Percentiles rank a stretch among this genome's conserved stretches.
Evolutionary conservation across 768 basidiomycete species (phyloP).

Genomic region (Collybiopsis confluens): DNA sequence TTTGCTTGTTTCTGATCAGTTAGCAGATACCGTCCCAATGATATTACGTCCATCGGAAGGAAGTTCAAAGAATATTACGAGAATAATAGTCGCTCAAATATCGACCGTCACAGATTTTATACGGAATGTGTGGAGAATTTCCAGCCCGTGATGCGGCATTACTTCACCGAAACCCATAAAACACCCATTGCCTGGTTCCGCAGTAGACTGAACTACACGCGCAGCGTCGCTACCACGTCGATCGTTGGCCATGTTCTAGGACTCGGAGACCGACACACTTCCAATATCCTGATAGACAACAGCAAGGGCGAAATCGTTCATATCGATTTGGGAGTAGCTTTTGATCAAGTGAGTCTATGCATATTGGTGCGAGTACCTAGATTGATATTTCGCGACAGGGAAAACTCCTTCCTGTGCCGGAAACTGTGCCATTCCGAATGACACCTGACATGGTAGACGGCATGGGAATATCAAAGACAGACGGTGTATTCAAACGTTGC

Average conservation of each 20-base stretch:
- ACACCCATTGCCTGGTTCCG: constrained; percentile 88
- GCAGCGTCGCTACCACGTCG: constrained; percentile 90
- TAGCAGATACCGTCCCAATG: constrained; percentile 51
- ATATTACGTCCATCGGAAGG: constrained; percentile 29
- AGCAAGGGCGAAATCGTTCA: constrained; percentile 84
- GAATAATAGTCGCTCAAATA: constrained; percentile 13
- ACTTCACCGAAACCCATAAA: constrained; percentile 88
- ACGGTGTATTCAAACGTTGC: constrained; percentile 93
- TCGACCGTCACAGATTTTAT: constrained; percentile 24
- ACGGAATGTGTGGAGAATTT: constrained; percentile 39
- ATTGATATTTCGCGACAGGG: constrained; percentile 51
- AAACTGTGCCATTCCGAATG: constrained; percentile 91
- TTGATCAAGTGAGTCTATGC: constrained; percentile 69
- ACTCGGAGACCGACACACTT: constrained; percentile 87
- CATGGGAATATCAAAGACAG: constrained; percentile 83
- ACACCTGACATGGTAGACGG: constrained; percentile 94
- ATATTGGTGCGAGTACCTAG: constrained; percentile 2
- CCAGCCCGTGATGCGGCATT: constrained; percentile 89
- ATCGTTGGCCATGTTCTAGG: constrained; percentile 93
- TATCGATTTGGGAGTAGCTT: constrained; percentile 95
- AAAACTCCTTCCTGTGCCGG: constrained; percentile 71
- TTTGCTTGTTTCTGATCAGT: no score
- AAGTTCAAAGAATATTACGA: constrained; percentile 23
- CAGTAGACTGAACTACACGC: constrained; percentile 83
- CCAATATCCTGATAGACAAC: constrained; percentile 89